Percentiles rank a stretch among this genome's conserved stretches.
These are phyloP conservation scores for Boletus fagicola DNA, from an alignment of 768 basidiomycete species.

Conservation along the genomic window DNA sequence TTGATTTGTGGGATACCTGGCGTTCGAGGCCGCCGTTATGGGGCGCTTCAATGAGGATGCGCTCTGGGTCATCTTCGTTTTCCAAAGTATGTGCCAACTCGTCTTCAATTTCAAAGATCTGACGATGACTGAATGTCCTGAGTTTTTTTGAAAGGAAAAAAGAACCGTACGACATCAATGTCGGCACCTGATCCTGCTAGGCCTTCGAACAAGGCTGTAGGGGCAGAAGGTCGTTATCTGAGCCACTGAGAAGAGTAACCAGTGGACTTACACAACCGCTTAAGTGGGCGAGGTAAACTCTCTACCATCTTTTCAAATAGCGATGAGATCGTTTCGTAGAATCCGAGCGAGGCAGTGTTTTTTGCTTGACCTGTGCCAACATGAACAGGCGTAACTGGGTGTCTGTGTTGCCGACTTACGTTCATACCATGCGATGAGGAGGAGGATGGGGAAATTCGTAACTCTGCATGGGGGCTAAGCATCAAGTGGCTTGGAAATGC, in stretches of 20 bases:
- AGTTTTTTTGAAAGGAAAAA: background rate
- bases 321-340: conserved; percentile 71
- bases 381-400: background rate
- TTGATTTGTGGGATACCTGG: conserved; percentile 34
- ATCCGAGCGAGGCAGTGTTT: conserved; percentile 55
- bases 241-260: background rate
- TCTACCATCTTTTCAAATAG: conserved; percentile 71
- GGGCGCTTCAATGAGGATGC: conserved; percentile 14
- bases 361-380: conserved; percentile 55
- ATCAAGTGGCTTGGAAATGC: background rate
- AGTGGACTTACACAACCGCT: conserved; percentile 61
- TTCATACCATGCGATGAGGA: conserved; percentile 82
- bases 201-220: conserved; percentile 76
- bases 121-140: conserved; percentile 1
- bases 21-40: conserved; percentile 20
- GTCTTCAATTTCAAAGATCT: conserved; percentile 82
- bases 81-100: conserved; percentile 33
- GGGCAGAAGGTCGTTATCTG: background rate
- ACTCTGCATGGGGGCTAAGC: conserved; percentile 39
- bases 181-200: conserved; percentile 68
- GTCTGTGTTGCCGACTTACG: conserved; percentile 35
- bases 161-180: conserved; percentile 62
- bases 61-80: conserved; percentile 10
- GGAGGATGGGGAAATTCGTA: conserved; percentile 82
- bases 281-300: conserved; percentile 71